Percentiles rank a stretch among this genome's conserved stretches.
These are phyloP conservation scores for Phycomyces blakesleeanus DNA, from an alignment of 192 early-diverging fungal genomes.

Conservation along the genomic window DNA sequence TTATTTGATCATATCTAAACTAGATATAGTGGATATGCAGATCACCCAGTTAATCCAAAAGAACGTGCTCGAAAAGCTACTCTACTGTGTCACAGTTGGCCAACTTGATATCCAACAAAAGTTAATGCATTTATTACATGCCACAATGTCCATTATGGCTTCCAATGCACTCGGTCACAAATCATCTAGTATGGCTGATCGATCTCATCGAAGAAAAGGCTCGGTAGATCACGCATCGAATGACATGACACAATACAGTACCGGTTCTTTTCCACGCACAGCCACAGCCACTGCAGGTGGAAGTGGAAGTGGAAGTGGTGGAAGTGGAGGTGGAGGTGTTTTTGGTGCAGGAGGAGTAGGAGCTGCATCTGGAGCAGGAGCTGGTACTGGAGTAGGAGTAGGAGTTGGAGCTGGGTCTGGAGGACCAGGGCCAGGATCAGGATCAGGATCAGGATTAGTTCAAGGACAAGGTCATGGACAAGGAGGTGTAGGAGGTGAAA, in stretches of 20 bases:
- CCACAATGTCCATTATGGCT: constrained; percentile 45
- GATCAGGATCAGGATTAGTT: no score
- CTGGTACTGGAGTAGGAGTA: no score
- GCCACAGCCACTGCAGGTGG: no score
- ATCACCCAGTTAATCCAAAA: constrained; percentile 50
- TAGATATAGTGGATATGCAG: constrained; percentile 48
- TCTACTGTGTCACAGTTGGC: constrained; percentile 50
- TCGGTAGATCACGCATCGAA: constrained; percentile 4
- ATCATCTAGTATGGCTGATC: background rate
- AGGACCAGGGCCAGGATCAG: no score
- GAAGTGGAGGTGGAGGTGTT: no score
- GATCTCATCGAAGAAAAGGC: background rate
- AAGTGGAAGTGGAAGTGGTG: no score
- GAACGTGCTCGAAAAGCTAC: constrained; percentile 49
- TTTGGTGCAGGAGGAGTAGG: no score
- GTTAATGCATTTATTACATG: constrained; percentile 51
- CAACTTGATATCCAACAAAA: constrained; percentile 57
- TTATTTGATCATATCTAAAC: constrained; percentile 48
- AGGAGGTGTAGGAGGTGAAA: no score
- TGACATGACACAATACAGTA: background rate
- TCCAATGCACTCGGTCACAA: constrained; percentile 6
- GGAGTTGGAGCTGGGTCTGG: no score
- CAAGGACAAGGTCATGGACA: no score
- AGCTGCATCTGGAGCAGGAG: no score
- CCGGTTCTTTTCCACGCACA: background rate